These are phyloP conservation scores for Quercus mongolica DNA, from an alignment of 306 rosid species.

Conservation along the genomic window DNA sequence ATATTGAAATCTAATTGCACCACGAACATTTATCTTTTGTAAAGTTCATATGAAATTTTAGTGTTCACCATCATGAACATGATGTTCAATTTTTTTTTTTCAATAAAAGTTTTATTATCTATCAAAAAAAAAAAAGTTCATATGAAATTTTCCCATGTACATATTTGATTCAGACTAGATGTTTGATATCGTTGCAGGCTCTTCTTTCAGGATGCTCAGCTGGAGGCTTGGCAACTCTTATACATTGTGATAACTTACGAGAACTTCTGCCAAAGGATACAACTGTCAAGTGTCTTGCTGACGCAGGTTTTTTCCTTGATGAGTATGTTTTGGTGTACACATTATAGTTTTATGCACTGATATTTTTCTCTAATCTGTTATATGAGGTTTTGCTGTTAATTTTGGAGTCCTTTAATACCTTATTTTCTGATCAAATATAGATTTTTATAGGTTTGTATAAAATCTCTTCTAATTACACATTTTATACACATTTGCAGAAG, in stretches of 20 bases:
- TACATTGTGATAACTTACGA: constrained; percentile 84
- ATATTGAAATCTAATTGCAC: too few relatives aligned
- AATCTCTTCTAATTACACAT: not conserved
- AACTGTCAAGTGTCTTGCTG: constrained; percentile 86
- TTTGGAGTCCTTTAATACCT: not conserved
- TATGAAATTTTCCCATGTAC: too few relatives aligned
- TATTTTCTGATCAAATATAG: not conserved
- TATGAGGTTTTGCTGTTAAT: not conserved
- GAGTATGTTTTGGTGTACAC: constrained; percentile 65
- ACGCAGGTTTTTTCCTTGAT: constrained; percentile 94
- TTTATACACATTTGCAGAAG: not conserved
- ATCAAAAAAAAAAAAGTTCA: not conserved
- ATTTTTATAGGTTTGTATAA: too few relatives aligned
- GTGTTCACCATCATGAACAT: too few relatives aligned
- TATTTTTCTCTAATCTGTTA: not conserved
- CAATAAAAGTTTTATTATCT: too few relatives aligned
- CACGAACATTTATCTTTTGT: not conserved
- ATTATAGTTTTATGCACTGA: constrained; percentile 17
- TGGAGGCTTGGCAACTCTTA: constrained; percentile 91
- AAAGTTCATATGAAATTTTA: not conserved
- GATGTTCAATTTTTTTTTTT: too few relatives aligned
- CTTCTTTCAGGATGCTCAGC: constrained; percentile 99
- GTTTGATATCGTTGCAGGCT: constrained; percentile 53
- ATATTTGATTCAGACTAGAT: not conserved
- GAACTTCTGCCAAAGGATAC: constrained; percentile 48